Percentiles rank a stretch among this genome's conserved stretches.
These are phyloP conservation scores for Sporothrix euskadiensis DNA, from an alignment of 2,329 filamentous ascomycete species.

Conservation along the genomic window DNA sequence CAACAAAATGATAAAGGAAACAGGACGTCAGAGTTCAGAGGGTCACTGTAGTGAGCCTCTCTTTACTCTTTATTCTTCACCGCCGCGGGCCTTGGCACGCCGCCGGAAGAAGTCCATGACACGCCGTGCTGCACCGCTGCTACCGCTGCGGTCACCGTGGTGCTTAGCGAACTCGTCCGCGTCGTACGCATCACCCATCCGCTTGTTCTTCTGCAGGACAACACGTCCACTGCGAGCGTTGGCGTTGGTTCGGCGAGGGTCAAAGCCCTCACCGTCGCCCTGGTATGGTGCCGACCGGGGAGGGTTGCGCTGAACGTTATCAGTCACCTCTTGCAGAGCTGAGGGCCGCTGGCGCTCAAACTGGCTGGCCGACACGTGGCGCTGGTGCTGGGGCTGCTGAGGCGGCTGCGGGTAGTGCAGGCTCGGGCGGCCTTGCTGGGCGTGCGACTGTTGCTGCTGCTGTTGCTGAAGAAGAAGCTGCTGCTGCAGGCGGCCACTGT, in stretches of 20 bases:
- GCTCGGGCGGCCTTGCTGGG: conserved; percentile 8
- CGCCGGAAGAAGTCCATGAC: conserved; percentile 99
- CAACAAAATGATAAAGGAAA: neutral
- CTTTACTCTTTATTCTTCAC: conserved; percentile 53
- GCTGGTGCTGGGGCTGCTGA: conserved; percentile 36
- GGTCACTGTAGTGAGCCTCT: neutral
- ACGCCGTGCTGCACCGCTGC: conserved; percentile 80
- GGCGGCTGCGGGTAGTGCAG: conserved; percentile 26
- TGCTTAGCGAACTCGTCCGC: conserved; percentile 61
- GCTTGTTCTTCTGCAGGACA: conserved; percentile 80
- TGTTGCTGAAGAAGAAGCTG: conserved; percentile 38
- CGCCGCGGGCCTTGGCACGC: conserved; percentile 72
- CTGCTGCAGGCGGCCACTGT: conserved; percentile 26
- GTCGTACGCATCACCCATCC: conserved; percentile 88
- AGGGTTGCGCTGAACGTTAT: conserved; percentile 46
- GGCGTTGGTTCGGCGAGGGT: conserved; percentile 46
- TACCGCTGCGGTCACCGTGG: conserved; percentile 68
- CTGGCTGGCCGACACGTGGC: conserved; percentile 24
- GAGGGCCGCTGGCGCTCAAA: conserved; percentile 23
- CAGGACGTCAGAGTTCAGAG: neutral
- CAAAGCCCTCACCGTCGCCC: conserved; percentile 46
- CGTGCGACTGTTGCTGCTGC: conserved; percentile 23
- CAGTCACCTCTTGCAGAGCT: conserved; percentile 43
- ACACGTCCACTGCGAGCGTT: conserved; percentile 44
- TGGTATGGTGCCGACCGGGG: conserved; percentile 50